Conservation (phyloP, 305 asterid species). For the Fraxinus nigra region DNA sequence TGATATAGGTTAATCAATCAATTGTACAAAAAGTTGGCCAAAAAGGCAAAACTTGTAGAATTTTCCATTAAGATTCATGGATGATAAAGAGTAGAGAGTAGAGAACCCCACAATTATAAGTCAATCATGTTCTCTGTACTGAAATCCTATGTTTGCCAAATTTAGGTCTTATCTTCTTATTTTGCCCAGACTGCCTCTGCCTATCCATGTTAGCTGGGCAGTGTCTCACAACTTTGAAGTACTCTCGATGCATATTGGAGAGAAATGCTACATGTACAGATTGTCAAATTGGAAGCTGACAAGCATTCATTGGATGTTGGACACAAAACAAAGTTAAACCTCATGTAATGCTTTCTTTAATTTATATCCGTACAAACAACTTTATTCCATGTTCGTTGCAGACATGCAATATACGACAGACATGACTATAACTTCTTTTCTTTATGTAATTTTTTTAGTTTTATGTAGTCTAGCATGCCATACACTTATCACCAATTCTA, state of each 20-base stretch:
- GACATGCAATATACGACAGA: too few species aligned
- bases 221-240: background rate
- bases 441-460: background rate
- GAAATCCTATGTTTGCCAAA: slow-evolving; percentile 12
- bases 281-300: too few species aligned
- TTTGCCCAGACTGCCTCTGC: background rate
- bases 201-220: background rate
- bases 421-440: background rate
- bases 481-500: background rate
- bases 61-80: background rate
- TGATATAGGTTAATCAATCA: background rate
- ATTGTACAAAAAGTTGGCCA: background rate
- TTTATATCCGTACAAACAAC: too few species aligned
- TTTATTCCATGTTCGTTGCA: too few species aligned
- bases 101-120: background rate
- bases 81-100: background rate
- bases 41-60: background rate
- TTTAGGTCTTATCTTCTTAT: background rate
- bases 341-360: too few species aligned
- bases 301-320: too few species aligned
- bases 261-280: too few species aligned
- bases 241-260: background rate
- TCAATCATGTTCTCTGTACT: slow-evolving; percentile 11
- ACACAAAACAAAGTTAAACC: too few species aligned
- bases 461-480: background rate